Evolutionary conservation across 495 filamentous ascomycete genomes (phyloP), one percentile per base, ranked within the genome.

Genomic region (Chaetomium tenue): DNA sequence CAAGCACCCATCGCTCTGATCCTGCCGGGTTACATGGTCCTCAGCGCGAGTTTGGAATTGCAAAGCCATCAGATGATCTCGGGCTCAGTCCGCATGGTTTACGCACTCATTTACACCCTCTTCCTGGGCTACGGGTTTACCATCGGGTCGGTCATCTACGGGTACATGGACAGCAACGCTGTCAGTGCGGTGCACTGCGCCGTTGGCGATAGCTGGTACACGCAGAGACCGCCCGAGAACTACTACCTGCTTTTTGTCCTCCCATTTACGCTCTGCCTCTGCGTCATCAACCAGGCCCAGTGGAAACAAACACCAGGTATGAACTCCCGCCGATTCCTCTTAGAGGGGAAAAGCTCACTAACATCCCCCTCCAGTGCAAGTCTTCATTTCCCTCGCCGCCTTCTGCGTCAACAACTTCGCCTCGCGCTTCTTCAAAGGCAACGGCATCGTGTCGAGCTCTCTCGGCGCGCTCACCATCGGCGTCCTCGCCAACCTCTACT

Each of bases 121-220:
- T 96, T 97, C 75, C 87, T 98, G 9, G 93, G 93, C n/a, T 97
- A 93, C 69, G 94, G 93, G 8, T 96, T 98, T 68, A 97, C 94
- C 6, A 91, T 98, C 42, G 93, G 93, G 28, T 93, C 93, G 0
- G 89, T 90, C 2, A 81, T 98, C 9, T 97, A 95, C 69, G 94
- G 93, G 22, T 80, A 92, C 23, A 81, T 96, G 60, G 91, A 96
- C 75, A 46, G 79, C 3, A 79, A 90, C 33, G 93, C 93, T 16
- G 87, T 89, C 2, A 89, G 87, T 18, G 84, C 78, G 1, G 90
- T 91, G 11, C 87, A 81, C 23, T 97, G 93, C 75, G 79, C 75
- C 3, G 58, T 64, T 18, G 70, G 72, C 18, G 48, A 65, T 2
- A 33, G 20, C 26, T 75, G 74, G 74, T 75, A 74, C 46, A 68